Conservation (phyloP, 768 basidiomycete species). For the Suillus lakei region DNA sequence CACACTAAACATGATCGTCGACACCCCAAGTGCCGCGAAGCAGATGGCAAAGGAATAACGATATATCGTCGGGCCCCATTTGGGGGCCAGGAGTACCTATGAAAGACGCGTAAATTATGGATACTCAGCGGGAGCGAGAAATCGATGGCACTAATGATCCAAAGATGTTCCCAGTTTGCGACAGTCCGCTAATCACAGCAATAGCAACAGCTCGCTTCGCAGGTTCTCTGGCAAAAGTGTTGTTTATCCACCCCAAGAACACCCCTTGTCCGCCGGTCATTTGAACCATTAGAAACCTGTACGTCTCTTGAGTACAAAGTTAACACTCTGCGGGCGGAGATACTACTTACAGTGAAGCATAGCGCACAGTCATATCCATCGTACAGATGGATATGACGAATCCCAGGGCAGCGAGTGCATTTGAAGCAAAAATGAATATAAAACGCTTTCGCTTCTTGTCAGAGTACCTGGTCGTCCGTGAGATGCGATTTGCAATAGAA, state of each 20-base stretch:
- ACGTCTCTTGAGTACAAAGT: neutral
- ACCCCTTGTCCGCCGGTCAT: slow-evolving; percentile 70
- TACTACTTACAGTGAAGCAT: slow-evolving; percentile 56
- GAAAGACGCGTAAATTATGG: neutral
- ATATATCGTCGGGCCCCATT: slow-evolving; percentile 74
- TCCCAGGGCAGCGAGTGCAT: slow-evolving; percentile 61
- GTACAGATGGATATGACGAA: slow-evolving; percentile 66
- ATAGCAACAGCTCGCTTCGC: slow-evolving; percentile 82
- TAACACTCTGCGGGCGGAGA: neutral
- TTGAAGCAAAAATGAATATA: slow-evolving; percentile 60
- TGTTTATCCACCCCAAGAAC: slow-evolving; percentile 52
- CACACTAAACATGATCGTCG: slow-evolving; percentile 50
- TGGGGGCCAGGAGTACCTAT: slow-evolving; percentile 64
- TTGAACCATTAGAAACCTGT: slow-evolving; percentile 73
- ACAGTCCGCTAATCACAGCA: slow-evolving; percentile 77
- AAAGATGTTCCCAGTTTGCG: slow-evolving; percentile 78
- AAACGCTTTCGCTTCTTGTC: slow-evolving; percentile 70
- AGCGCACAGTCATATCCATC: slow-evolving; percentile 61
- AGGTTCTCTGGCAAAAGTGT: slow-evolving; percentile 69
- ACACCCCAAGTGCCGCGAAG: slow-evolving; percentile 55
- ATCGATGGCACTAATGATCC: slow-evolving; percentile 62
- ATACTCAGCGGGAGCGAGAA: slow-evolving; percentile 1
- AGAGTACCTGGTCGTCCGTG: slow-evolving; percentile 52
- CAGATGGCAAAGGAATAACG: slow-evolving; percentile 70
- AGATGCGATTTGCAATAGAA: neutral